These are phyloP conservation scores for Cetradonia linearis DNA, from an alignment of 495 filamentous ascomycete species.

Conservation along the genomic window DNA sequence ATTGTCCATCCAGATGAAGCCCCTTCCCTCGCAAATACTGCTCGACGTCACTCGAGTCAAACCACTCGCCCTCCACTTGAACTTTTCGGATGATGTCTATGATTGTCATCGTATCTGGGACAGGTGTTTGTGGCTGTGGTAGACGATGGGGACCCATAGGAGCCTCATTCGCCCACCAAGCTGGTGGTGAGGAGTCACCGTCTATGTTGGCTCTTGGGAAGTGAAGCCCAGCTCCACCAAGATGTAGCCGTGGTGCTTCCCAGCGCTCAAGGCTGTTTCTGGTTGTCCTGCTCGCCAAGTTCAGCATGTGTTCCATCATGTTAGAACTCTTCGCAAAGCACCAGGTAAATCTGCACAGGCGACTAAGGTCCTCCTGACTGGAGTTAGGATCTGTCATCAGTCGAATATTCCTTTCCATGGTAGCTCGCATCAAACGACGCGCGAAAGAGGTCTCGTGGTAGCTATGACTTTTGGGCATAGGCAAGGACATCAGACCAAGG, in stretches of 20 bases:
- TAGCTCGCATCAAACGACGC: slow-evolving; percentile 56
- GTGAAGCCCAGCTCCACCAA: slow-evolving; percentile 62
- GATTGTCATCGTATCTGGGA: slow-evolving; percentile 30
- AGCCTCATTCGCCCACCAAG: slow-evolving; percentile 28
- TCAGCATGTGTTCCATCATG: slow-evolving; percentile 37
- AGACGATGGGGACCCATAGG: slow-evolving; percentile 23
- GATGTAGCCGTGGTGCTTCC: slow-evolving; percentile 51
- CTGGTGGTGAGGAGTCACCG: slow-evolving; percentile 27
- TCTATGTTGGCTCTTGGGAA: slow-evolving; percentile 35
- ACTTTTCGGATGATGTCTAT: slow-evolving; percentile 36
- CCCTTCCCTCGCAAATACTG: slow-evolving; percentile 28
- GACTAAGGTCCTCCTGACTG: slow-evolving; percentile 39
- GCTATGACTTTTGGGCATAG: slow-evolving; percentile 38
- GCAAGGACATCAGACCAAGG: slow-evolving; percentile 22
- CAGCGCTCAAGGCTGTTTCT: slow-evolving; percentile 47
- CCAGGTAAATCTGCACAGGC: slow-evolving; percentile 58
- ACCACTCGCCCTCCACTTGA: slow-evolving; percentile 59
- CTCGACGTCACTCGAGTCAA: slow-evolving; percentile 63
- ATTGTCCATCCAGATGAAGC: slow-evolving; percentile 22
- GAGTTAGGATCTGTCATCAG: slow-evolving; percentile 48
- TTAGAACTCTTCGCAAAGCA: slow-evolving; percentile 42
- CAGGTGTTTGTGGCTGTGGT: slow-evolving; percentile 32
- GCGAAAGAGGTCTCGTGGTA: slow-evolving; percentile 61
- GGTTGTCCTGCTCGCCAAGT: slow-evolving; percentile 31
- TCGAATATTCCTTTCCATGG: slow-evolving; percentile 50